A percentile compares a stretch with the other conserved stretches of the same genome.
phyloP scores from a whole-genome alignment of 305 asterid genomes.

The Coffea humblotiana region DNA sequence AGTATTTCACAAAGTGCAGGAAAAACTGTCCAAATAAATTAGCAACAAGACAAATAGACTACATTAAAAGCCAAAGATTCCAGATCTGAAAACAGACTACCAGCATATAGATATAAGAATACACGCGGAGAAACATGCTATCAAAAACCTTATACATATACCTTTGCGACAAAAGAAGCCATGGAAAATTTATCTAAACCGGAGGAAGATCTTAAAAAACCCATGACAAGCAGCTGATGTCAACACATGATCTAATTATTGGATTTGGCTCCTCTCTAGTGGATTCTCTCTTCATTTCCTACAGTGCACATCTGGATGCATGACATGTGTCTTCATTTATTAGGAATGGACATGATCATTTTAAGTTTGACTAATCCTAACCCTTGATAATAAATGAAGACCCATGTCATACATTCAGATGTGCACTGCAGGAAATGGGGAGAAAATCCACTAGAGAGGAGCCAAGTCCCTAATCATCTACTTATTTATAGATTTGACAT shows the following conservation, averaged over 20 bases:
- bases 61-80: neutral
- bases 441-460: too few relatives aligned
- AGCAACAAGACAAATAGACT: neutral
- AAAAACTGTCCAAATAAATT: neutral
- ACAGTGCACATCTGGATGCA: too few relatives aligned
- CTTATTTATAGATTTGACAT: neutral
- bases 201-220: neutral
- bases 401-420: too few relatives aligned
- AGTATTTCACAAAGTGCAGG: neutral
- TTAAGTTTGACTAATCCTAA: too few relatives aligned
- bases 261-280: too few relatives aligned
- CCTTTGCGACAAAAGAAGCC: neutral
- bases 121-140: neutral
- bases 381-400: too few relatives aligned
- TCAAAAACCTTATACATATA: neutral
- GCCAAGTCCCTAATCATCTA: too few relatives aligned
- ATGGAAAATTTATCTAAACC: neutral
- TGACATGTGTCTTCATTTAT: too few relatives aligned
- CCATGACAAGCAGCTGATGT: neutral
- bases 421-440: too few relatives aligned
- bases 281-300: too few relatives aligned
- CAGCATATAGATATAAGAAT: neutral
- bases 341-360: too few relatives aligned
- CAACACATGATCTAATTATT: too few relatives aligned
- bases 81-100: neutral